Percentiles rank a stretch among this genome's conserved stretches.
These are phyloP conservation scores for Monilinia fructicola DNA, from an alignment of 2,329 filamentous ascomycete genomes.

Conservation along the genomic window DNA sequence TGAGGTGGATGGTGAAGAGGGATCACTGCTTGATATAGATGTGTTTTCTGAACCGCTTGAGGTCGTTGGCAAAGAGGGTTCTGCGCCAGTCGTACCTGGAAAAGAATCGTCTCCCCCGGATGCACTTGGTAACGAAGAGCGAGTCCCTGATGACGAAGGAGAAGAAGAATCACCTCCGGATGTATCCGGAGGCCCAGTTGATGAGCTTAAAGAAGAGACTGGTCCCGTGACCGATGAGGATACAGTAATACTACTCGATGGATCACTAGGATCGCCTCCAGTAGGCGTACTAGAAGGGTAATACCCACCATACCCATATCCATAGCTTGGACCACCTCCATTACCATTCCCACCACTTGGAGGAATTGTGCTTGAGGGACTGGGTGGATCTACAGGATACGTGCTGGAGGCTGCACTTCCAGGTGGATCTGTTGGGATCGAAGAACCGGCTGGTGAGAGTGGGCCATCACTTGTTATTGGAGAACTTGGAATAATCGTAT, in stretches of 20 bases:
- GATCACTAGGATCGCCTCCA: not conserved
- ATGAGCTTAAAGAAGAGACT: not conserved
- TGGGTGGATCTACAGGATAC: not conserved
- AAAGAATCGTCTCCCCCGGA: not conserved
- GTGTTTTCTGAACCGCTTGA: not conserved
- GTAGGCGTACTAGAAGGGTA: not conserved
- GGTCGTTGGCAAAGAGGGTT: not conserved
- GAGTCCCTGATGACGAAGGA: not conserved
- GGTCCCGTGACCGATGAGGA: not conserved
- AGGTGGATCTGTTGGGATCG: not conserved
- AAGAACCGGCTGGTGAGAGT: not conserved
- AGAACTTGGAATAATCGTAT: no score
- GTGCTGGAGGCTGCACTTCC: not conserved
- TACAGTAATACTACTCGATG: not conserved
- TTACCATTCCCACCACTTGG: not conserved
- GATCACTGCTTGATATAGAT: not conserved
- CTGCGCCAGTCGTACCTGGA: not conserved
- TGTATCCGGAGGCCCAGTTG: not conserved
- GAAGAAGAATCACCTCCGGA: not conserved
- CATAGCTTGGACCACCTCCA: not conserved
- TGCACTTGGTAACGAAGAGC: not conserved
- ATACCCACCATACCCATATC: constrained; percentile 3
- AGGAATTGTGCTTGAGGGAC: not conserved
- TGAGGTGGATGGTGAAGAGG: not conserved
- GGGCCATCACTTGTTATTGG: not conserved